These are phyloP conservation scores for Penicillium turbatum DNA, from an alignment of 495 filamentous ascomycete genomes.

Conservation along the genomic window DNA sequence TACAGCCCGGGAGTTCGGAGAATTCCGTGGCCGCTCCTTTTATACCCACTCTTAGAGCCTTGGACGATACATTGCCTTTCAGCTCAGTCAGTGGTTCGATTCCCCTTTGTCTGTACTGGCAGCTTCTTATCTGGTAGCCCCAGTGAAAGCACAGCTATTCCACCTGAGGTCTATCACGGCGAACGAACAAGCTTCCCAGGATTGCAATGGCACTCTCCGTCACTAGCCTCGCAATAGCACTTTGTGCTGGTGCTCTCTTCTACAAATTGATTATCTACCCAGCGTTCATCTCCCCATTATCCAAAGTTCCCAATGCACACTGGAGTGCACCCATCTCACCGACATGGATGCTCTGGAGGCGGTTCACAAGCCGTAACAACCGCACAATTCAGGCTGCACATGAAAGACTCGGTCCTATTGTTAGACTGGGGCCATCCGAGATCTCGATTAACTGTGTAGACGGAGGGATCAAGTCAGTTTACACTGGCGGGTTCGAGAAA, in stretches of 20 bases:
- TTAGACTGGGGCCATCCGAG: slow-evolving; percentile 54
- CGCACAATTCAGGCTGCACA: slow-evolving; percentile 56
- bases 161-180: neutral
- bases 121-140: neutral
- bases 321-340: slow-evolving; percentile 61
- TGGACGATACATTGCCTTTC: neutral
- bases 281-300: slow-evolving; percentile 59
- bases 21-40: neutral
- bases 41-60: neutral
- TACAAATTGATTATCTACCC: slow-evolving; percentile 63
- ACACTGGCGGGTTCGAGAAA: slow-evolving; percentile 74
- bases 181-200: neutral
- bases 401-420: slow-evolving; percentile 47
- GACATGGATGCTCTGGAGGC: slow-evolving; percentile 63
- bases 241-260: slow-evolving; percentile 17
- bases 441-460: slow-evolving; percentile 60
- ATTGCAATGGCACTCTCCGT: slow-evolving; percentile 30
- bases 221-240: slow-evolving; percentile 10
- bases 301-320: slow-evolving; percentile 67
- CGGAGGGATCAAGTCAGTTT: slow-evolving; percentile 60
- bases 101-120: neutral
- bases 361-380: slow-evolving; percentile 57
- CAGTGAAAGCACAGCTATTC: neutral
- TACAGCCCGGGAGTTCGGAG: neutral
- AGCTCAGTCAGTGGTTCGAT: neutral